Conservation (phyloP, 495 filamentous ascomycete species). For the Trypethelium eluteriae region DNA sequence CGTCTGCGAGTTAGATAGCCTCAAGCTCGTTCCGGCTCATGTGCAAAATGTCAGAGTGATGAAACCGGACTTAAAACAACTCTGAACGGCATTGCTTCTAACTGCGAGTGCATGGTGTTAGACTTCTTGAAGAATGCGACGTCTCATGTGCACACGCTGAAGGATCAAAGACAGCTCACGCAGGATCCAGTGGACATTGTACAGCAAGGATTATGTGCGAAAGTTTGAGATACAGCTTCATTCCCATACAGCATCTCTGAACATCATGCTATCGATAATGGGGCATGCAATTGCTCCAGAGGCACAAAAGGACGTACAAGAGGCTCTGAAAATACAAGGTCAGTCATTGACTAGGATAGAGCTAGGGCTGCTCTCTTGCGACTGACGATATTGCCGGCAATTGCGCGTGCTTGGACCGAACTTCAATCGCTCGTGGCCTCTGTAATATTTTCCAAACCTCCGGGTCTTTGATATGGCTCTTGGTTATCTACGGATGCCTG, state of each 20-base stretch:
- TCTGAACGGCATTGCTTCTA: background rate
- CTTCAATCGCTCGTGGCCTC: background rate
- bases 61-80: background rate
- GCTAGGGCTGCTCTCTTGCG: background rate
- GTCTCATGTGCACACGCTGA: background rate
- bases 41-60: constrained; percentile 4
- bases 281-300: background rate
- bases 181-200: constrained; percentile 13
- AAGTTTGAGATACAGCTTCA: constrained; percentile 4
- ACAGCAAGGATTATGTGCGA: constrained; percentile 10
- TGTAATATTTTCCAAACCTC: background rate
- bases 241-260: constrained; percentile 1
- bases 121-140: constrained; percentile 8
- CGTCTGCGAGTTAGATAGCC: constrained; percentile 7
- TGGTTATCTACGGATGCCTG: background rate
- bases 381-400: background rate
- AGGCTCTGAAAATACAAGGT: background rate
- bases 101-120: background rate
- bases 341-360: background rate
- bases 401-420: background rate
- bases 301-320: background rate
- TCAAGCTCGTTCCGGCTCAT: background rate
- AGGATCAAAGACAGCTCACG: constrained; percentile 5
- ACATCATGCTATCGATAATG: background rate
- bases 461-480: background rate